Base-by-base conservation (phyloP, 306 rosid genomes). In the Pterocarpus santalinus region DNA sequence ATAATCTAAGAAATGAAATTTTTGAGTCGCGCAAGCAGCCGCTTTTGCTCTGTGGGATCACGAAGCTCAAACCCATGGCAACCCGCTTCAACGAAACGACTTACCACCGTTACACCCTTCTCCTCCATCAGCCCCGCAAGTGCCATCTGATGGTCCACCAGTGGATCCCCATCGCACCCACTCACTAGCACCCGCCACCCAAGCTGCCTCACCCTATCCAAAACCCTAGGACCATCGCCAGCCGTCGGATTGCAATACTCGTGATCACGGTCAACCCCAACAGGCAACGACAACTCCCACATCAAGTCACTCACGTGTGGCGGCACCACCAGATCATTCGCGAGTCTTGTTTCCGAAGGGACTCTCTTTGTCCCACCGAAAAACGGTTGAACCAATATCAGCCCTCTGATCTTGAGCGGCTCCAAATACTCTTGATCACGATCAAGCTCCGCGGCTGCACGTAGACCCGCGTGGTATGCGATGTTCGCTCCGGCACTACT, bases 401-500 rank as follows among this genome's bases (percentile, higher is more conserved):
- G 49, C 68, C 91, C 95, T 75, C 39, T 11, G 35, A 89, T 86
- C 57, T 28, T 63, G 76, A 89, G n/a, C 0, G 87, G 87, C 8
- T 7, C 53, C 5, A 71, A 17, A 4, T 33, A 12, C 30, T 30
- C 16, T 1, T 6, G 56, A 4, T 77, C 16, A 2, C 15, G 62
- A 2, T 77, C 38, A 13, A 3, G 36, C 7, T 49, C 85, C 4
- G 52, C 79, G 11, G 73, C 77, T 15, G 47, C 79, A 13, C 83
- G 88, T 0, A 88, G 78, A 55, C 79, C 88, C 1, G 81, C 86
- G 22, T 75, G 71, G 75, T 86, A 90, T 0, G 92, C 87, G 22
- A 90, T 90, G 72, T 85, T 90, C 0, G 43, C 92, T 2, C 92
- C 90, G 0, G 94, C 84, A 17, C 92, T 88, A 1, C 38, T 5